Evolutionary conservation across 2,329 filamentous ascomycete genomes (phyloP).

Genomic region (Metarhizium guizhouense): DNA sequence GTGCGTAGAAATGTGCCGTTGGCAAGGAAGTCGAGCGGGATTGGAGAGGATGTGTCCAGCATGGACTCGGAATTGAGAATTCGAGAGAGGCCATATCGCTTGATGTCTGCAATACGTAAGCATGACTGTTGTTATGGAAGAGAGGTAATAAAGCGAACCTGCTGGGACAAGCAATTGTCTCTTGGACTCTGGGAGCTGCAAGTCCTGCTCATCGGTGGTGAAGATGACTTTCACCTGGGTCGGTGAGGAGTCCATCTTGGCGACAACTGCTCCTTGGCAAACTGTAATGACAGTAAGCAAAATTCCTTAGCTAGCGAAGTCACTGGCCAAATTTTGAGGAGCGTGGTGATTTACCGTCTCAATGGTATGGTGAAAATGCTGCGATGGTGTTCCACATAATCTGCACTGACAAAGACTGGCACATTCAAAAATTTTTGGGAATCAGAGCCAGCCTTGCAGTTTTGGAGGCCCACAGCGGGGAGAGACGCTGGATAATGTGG

Average conservation of each 20-base stretch:
- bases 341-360: no score
- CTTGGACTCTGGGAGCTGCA: constrained; percentile 54
- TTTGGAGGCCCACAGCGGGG: constrained; percentile 15
- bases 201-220: constrained; percentile 52
- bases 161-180: constrained; percentile 54
- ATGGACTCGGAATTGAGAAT: constrained; percentile 65
- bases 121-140: not conserved
- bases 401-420: no score
- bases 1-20: constrained; percentile 88
- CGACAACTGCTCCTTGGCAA: not conserved
- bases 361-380: no score
- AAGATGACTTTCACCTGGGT: constrained; percentile 60
- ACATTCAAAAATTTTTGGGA: constrained; percentile 14
- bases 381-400: no score
- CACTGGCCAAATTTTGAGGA: not conserved
- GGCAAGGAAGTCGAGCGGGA: constrained; percentile 90
- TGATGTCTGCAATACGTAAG: constrained; percentile 42
- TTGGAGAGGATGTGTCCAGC: constrained; percentile 54
- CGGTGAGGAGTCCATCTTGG: constrained; percentile 28
- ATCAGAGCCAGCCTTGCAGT: constrained; percentile 16
- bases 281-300: not conserved
- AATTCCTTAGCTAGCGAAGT: not conserved
- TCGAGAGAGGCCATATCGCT: constrained; percentile 60
- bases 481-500: not conserved
- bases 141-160: constrained; percentile 26